phyloP scores from a whole-genome alignment of 176 grass and related monocot genomes.

The Zea mays region Zm-B73-REFERENCE-NAM-5.0 NC_050101.1:165546501-165547000 shows the following conservation, averaged over 20 bases:
- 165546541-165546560: not conserved
- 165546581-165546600: not conserved
- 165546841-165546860: not conserved
- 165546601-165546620: slow-evolving; percentile 8
- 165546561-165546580: not conserved
- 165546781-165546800: slow-evolving; percentile 28
- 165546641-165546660: not conserved
- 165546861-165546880: not conserved
- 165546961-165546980: slow-evolving; percentile 14
- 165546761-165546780: not conserved
- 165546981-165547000: slow-evolving; percentile 28
- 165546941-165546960: not conserved
- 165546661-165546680: not conserved
- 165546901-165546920: slow-evolving; percentile 35
- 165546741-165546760: not conserved
- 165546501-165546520: too few species aligned
- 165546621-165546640: not conserved
- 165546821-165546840: slow-evolving; percentile 23
- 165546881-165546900: not conserved
- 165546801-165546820: slow-evolving; percentile 32
- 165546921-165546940: slow-evolving; percentile 13
- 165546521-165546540: too few species aligned
- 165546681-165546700: not conserved
- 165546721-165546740: too few species aligned
- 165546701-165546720: not conserved